A percentile compares a stretch with the other conserved stretches of the same genome.
Evolutionary conservation across 352 stramenopile species (phyloP).

Genomic region (Stramenopiles sp.): DNA sequence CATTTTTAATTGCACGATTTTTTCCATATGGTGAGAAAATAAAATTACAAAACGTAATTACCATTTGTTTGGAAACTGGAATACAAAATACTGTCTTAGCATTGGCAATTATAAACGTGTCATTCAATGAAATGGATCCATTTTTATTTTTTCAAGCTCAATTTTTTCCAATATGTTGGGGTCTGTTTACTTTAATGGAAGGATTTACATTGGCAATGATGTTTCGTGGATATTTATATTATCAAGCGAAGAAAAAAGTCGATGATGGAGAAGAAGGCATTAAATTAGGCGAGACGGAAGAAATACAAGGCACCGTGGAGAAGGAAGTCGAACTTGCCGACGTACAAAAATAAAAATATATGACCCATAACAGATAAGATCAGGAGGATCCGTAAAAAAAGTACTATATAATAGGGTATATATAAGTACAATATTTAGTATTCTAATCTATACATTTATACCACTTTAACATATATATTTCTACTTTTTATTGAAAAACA

Average conservation of each 20-base stretch:
- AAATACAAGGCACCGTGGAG: no score
- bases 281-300: no score
- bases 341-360: no score
- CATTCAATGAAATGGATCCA: conserved; percentile 6
- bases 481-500: no score
- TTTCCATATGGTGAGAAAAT: conserved; percentile 8
- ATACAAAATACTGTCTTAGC: conserved; percentile 18
- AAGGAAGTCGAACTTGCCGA: no score
- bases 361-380: no score
- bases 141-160: neutral
- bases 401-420: no score
- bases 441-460: no score
- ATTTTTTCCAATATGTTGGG: conserved; percentile 6
- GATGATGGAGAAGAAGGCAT: no score
- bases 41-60: conserved; percentile 12
- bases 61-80: conserved; percentile 18
- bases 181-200: conserved; percentile 1
- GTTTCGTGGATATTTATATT: neutral
- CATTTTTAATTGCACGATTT: conserved; percentile 9
- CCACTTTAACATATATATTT: no score
- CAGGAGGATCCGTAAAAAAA: no score
- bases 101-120: conserved; percentile 16
- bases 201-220: neutral
- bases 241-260: neutral
- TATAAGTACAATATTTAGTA: no score